Percentiles rank a stretch among this genome's conserved stretches.
Evolutionary conservation across 371 early-diverging fungal genomes (phyloP).

Genomic region (Rhizopus arrhizus): DNA sequence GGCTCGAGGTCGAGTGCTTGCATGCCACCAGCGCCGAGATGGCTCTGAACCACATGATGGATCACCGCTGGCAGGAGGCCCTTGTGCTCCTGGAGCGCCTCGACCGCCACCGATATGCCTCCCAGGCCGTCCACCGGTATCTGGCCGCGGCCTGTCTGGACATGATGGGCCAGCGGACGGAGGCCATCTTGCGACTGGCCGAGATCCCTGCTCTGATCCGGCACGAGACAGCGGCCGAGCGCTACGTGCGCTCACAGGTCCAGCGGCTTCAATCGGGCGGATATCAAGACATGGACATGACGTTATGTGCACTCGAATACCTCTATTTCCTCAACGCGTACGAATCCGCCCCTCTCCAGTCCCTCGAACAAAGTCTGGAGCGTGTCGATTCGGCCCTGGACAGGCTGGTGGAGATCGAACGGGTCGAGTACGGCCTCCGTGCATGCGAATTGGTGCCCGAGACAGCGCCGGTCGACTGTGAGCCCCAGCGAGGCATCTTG

Average conservation of each 20-base stretch:
- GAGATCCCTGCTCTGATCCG: conserved; percentile 21
- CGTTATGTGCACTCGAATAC: conserved; percentile 60
- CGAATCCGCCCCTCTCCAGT: conserved; percentile 24
- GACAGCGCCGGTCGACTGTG: conserved; percentile 44
- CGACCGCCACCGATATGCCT: conserved; percentile 18
- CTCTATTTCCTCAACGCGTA: conserved; percentile 35
- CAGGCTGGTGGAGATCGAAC: conserved; percentile 43
- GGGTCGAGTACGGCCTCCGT: conserved; percentile 43
- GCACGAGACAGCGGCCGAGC: conserved; percentile 39
- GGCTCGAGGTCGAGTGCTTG: conserved; percentile 38
- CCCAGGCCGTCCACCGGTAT: conserved; percentile 52
- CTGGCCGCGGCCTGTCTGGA: conserved; percentile 55
- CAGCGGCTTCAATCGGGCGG: conserved; percentile 49
- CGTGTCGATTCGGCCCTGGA: conserved; percentile 45
- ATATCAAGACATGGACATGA: conserved; percentile 56
- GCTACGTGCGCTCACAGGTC: conserved; percentile 56
- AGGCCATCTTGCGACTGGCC: conserved; percentile 44
- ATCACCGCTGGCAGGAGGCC: conserved; percentile 55
- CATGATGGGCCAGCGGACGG: conserved; percentile 40
- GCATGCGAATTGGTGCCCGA: conserved; percentile 46
- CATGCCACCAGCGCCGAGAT: conserved; percentile 56
- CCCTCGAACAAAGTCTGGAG: conserved; percentile 40
- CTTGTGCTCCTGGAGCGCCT: conserved; percentile 36
- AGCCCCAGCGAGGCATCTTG: conserved; percentile 41
- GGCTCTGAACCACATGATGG: conserved; percentile 54